Percentiles rank a stretch among this genome's conserved stretches.
Conservation (phyloP, 768 basidiomycete species). For the Lactarius evosmus region DNA sequence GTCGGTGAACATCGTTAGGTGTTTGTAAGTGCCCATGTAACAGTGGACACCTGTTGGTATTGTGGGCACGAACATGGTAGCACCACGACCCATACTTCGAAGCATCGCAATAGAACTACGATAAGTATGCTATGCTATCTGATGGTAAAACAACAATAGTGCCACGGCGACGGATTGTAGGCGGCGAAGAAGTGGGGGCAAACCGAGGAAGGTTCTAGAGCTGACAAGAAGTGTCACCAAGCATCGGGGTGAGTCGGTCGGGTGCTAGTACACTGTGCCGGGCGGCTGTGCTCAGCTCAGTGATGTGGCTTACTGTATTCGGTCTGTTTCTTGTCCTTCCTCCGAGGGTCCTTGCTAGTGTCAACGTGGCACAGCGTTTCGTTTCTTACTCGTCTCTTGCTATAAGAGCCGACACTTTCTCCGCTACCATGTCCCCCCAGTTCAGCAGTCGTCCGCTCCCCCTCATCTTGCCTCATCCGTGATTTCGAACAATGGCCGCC, state of each 20-base stretch:
- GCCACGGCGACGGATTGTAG: not conserved
- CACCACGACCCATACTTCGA: not conserved
- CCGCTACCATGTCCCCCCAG: not conserved
- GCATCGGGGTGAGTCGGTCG: not conserved
- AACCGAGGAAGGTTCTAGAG: not conserved
- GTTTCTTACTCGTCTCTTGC: not conserved
- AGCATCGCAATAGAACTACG: not conserved
- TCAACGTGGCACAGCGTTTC: conserved; percentile 4
- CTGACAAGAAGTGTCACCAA: not conserved
- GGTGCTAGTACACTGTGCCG: not conserved
- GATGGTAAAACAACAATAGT: not conserved
- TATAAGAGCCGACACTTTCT: not conserved
- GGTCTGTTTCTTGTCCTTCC: not conserved
- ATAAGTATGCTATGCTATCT: not conserved
- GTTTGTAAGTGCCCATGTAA: not conserved
- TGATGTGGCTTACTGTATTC: not conserved
- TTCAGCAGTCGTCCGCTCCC: not conserved
- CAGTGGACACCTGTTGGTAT: not conserved
- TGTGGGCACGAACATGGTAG: not conserved
- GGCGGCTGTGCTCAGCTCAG: not conserved
- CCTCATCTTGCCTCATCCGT: not conserved
- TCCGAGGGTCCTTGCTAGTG: not conserved
- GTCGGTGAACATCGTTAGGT: not conserved
- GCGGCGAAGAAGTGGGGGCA: not conserved
- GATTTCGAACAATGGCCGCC: conserved; percentile 19